Conservation (phyloP, 345 rosid genomes). For the Nasturtium officinale region DNA sequence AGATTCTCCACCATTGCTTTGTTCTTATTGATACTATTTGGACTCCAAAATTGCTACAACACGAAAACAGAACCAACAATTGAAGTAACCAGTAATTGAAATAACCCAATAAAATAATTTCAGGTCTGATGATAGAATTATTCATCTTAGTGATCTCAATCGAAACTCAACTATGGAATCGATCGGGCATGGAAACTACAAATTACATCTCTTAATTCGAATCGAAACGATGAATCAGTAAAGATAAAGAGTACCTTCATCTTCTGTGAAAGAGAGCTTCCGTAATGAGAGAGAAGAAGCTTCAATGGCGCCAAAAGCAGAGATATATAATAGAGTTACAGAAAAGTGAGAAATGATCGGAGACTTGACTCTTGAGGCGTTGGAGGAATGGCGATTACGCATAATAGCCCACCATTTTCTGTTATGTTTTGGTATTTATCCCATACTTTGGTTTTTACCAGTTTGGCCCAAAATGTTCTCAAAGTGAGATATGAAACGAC, state of each 20-base stretch:
- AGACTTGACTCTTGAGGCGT: neutral
- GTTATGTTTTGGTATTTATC: neutral
- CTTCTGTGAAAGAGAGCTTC: neutral
- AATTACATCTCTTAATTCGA: neutral
- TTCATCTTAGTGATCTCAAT: neutral
- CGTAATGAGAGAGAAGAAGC: neutral
- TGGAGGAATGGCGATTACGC: slow-evolving; percentile 1
- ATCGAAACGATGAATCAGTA: neutral
- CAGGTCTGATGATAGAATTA: too few species aligned
- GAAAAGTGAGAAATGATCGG: slow-evolving; percentile 24
- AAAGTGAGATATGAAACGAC: too few species aligned
- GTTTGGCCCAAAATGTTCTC: neutral
- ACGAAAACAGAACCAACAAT: neutral
- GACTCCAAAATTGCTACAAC: slow-evolving; percentile 63
- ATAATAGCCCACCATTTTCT: slow-evolving; percentile 14
- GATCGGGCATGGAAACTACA: too few species aligned
- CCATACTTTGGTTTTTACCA: neutral
- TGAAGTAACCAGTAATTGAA: neutral
- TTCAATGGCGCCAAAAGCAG: neutral
- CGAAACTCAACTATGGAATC: neutral
- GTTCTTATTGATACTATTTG: slow-evolving; percentile 59
- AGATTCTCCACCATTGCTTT: slow-evolving; percentile 78
- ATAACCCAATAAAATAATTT: too few species aligned
- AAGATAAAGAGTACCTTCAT: slow-evolving; percentile 34
- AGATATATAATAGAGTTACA: too few species aligned